phyloP scores from a whole-genome alignment of 2,329 filamentous ascomycete species.

The Colletotrichum zoysiae region DNA sequence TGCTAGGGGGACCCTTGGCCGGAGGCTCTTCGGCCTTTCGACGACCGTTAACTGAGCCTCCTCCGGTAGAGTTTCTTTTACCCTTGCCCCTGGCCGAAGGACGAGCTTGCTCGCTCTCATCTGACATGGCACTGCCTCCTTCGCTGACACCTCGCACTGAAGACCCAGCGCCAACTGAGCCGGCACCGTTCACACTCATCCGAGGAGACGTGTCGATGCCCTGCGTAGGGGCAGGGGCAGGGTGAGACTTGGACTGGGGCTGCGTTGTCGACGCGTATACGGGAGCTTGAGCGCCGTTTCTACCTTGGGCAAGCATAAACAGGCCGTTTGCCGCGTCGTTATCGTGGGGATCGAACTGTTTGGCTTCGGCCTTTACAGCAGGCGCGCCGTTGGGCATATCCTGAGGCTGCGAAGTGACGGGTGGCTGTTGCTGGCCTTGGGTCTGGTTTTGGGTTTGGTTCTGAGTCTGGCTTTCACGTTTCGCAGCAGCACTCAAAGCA shows the following conservation, averaged over 20 bases:
- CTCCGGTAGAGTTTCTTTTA: constrained; percentile 71
- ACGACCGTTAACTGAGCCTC: constrained; percentile 70
- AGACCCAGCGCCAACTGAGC: constrained; percentile 51
- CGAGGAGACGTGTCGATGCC: constrained; percentile 62
- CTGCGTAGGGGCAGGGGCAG: constrained; percentile 53
- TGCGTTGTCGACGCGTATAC: constrained; percentile 61
- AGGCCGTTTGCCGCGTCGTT: constrained; percentile 96
- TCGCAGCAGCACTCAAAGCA: constrained; percentile 82
- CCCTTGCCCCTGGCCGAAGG: constrained; percentile 74
- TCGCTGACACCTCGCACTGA: constrained; percentile 73
- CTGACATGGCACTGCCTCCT: constrained; percentile 76
- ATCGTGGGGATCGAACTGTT: constrained; percentile 85
- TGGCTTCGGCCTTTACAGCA: constrained; percentile 61
- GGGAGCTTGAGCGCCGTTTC: constrained; percentile 66
- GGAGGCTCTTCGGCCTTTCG: constrained; percentile 81
- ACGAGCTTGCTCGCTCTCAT: constrained; percentile 78
- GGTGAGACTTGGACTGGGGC: constrained; percentile 64
- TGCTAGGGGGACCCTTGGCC: constrained; percentile 72
- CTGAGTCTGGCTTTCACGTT: constrained; percentile 64
- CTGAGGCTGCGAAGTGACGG: constrained; percentile 45
- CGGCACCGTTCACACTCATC: constrained; percentile 62
- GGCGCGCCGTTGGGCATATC: constrained; percentile 54
- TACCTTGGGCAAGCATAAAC: constrained; percentile 87
- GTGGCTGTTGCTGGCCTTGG: constrained; percentile 45
- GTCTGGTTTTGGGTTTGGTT: constrained; percentile 51